Conservation (phyloP, 768 basidiomycete species). For the Tulasnella calospora region DNA sequence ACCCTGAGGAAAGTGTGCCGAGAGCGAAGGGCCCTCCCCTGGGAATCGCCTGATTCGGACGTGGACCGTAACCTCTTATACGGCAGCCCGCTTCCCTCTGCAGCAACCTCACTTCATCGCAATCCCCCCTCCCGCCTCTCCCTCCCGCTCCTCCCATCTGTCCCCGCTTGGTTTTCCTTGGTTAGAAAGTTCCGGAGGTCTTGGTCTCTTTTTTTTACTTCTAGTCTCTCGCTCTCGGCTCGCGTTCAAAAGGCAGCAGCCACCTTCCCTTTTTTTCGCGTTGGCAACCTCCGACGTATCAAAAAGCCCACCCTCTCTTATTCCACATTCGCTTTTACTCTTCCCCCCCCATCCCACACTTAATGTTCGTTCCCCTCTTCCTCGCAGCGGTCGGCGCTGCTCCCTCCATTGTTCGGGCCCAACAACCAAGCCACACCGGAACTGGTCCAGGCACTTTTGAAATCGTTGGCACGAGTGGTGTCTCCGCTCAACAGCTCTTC, state of each 20-base stretch:
- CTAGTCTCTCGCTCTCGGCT: too few relatives aligned
- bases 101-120: background rate
- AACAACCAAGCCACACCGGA: background rate
- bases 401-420: background rate
- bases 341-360: background rate
- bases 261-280: background rate
- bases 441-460: conserved; percentile 25
- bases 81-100: background rate
- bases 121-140: background rate
- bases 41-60: background rate
- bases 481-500: conserved; percentile 30
- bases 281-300: background rate
- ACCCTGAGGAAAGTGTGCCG: background rate
- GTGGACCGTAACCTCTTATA: background rate
- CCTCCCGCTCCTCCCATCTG: background rate
- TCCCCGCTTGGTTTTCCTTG: background rate
- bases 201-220: background rate
- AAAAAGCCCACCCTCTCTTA: background rate
- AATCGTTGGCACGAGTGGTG: conserved; percentile 28
- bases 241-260: background rate
- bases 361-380: background rate
- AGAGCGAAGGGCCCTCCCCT: background rate
- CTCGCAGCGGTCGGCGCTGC: background rate
- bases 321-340: background rate
- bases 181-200: background rate